phyloP scores from a whole-genome alignment of 2,329 filamentous ascomycete genomes.

The Fusarium pseudonygamai region DNA sequence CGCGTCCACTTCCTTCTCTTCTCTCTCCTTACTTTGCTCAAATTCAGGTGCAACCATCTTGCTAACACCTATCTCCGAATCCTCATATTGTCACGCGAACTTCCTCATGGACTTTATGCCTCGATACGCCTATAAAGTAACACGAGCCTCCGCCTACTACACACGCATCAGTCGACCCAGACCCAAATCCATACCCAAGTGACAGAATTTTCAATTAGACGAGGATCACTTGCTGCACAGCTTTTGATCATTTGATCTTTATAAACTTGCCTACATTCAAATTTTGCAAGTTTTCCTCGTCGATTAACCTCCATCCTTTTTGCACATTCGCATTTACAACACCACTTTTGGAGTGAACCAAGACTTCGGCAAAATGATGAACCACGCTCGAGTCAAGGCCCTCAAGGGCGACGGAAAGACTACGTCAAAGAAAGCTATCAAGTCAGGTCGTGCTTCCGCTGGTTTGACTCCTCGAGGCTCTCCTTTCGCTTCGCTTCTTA shows the following conservation, averaged over 20 bases:
- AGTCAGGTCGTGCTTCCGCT: constrained; percentile 67
- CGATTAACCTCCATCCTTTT: constrained; percentile 1
- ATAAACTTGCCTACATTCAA: constrained; percentile 9
- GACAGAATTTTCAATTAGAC: constrained; percentile 27
- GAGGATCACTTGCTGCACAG: constrained; percentile 40
- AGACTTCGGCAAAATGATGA: constrained; percentile 55
- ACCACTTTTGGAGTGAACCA: neutral
- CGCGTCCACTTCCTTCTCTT: constrained; percentile 9
- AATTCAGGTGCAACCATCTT: constrained; percentile 24
- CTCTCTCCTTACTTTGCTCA: constrained; percentile 2
- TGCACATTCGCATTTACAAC: neutral
- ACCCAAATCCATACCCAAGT: constrained; percentile 37
- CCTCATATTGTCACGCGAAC: constrained; percentile 1
- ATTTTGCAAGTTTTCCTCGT: constrained; percentile 40
- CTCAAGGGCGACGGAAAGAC: constrained; percentile 77
- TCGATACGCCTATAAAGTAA: constrained; percentile 35
- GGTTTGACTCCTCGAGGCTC: constrained; percentile 66
- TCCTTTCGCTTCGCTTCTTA: constrained; percentile 64
- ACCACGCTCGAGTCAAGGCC: constrained; percentile 73
- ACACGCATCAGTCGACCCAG: constrained; percentile 33
- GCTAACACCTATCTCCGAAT: constrained; percentile 28
- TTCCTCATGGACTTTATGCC: constrained; percentile 43
- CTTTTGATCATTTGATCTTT: constrained; percentile 16
- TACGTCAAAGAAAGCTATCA: constrained; percentile 72
- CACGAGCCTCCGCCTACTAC: constrained; percentile 30